These are phyloP conservation scores for Conidiobolus coronatus DNA, from an alignment of 371 early-diverging fungal species.

Conservation along the genomic window DNA sequence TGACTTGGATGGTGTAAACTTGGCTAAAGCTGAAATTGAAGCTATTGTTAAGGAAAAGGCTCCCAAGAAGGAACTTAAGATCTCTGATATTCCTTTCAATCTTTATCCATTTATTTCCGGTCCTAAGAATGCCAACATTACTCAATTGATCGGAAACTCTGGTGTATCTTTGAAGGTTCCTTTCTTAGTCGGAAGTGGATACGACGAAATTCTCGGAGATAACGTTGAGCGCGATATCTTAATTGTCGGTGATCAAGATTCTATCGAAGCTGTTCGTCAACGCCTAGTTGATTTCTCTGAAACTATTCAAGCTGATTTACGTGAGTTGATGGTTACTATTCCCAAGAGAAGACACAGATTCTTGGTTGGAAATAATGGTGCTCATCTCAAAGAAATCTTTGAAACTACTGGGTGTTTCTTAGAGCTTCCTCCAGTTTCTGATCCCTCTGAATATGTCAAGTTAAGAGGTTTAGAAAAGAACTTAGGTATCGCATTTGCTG, in stretches of 20 bases:
- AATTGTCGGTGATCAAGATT: constrained; percentile 11
- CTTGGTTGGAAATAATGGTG: constrained; percentile 62
- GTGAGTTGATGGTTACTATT: constrained; percentile 35
- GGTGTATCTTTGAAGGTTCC: constrained; percentile 58
- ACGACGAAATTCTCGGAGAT: constrained; percentile 16
- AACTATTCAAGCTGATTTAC: too few relatives aligned
- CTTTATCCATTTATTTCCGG: constrained; percentile 69
- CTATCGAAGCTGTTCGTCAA: background rate
- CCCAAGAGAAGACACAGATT: constrained; percentile 84
- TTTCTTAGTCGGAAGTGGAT: constrained; percentile 21
- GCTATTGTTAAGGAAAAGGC: constrained; percentile 53
- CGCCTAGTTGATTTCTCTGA: too few relatives aligned
- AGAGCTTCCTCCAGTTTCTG: constrained; percentile 41
- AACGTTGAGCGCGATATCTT: constrained; percentile 23
- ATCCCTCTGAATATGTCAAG: constrained; percentile 44
- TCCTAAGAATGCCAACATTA: constrained; percentile 28
- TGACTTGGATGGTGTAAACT: constrained; percentile 52
- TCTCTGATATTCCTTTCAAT: constrained; percentile 27
- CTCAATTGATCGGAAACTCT: constrained; percentile 29
- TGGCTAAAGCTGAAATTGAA: constrained; percentile 72
- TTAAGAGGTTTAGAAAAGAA: constrained; percentile 55
- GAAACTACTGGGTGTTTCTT: constrained; percentile 63
- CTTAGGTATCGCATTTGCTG: constrained; percentile 34
- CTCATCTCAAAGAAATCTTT: constrained; percentile 52
- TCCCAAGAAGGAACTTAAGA: constrained; percentile 24